phyloP scores from a whole-genome alignment of 2,329 filamentous ascomycete species.

The Ilyonectria robusta region DNA sequence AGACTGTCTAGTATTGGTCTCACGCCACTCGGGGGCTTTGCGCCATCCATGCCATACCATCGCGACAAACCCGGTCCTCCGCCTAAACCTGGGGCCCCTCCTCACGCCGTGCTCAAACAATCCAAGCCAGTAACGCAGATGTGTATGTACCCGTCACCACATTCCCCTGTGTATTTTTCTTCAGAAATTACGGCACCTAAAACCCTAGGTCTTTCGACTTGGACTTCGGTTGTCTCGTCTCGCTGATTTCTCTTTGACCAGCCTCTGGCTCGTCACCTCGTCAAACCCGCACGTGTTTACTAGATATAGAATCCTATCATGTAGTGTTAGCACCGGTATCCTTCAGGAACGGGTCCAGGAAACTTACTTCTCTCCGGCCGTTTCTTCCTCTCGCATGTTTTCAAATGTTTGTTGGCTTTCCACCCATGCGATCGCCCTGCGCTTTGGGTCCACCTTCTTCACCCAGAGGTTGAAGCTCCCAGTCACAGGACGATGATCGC shows the following conservation, averaged over 20 bases:
- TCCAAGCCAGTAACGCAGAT: conserved; percentile 8
- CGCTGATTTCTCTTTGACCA: conserved; percentile 60
- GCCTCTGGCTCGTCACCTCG: conserved; percentile 61
- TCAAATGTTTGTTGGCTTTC: conserved; percentile 83
- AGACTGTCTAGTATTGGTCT: conserved; percentile 35
- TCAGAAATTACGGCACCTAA: conserved; percentile 27
- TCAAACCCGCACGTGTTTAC: conserved; percentile 69
- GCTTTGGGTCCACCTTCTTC: conserved; percentile 82
- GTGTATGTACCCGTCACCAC: background rate
- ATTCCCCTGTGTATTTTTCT: background rate
- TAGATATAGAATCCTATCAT: conserved; percentile 64
- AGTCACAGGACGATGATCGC: conserved; percentile 94
- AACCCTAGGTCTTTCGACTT: conserved; percentile 32
- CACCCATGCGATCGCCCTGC: conserved; percentile 77
- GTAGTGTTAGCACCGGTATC: conserved; percentile 39
- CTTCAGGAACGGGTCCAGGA: too few species aligned
- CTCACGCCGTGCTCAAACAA: conserved; percentile 18
- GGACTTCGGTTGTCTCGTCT: conserved; percentile 47
- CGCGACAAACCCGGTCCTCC: conserved; percentile 2
- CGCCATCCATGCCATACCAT: conserved; percentile 3
- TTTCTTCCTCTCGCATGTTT: conserved; percentile 77
- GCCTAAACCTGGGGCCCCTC: background rate
- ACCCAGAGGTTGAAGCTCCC: conserved; percentile 86
- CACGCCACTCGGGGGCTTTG: conserved; percentile 16
- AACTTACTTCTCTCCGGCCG: conserved; percentile 83